Evolutionary conservation across 2,329 filamentous ascomycete species (phyloP), one percentile per base, ranked within the genome.

Genomic region (Seiridium cupressi): DNA sequence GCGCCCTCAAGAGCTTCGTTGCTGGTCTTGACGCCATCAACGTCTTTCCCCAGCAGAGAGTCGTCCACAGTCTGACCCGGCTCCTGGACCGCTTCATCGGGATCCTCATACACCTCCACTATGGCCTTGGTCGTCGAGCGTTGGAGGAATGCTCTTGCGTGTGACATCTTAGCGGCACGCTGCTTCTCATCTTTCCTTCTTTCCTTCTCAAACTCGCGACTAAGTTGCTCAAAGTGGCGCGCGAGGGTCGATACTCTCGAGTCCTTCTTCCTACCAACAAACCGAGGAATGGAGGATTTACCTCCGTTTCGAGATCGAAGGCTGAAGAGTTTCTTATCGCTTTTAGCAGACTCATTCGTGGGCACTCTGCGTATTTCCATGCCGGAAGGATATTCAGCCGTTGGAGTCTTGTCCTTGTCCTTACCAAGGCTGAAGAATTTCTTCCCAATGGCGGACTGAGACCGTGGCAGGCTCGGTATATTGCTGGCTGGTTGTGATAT

Each of bases 171-270:
- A 51, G 91, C 90, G 34, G 92, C 91, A 61, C 92, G 82, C 72
- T 93, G 90, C 68, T 89, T 89, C 65, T 91, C 87, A 73, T 98
- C 94, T 54, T 91, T 89, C 66, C 96, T 85, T 49, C 95, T 86
- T 75, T 99, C 94, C 68, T 94, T 96, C 71, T 97, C 93, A 66
- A 99, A 99, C 70, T 99, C 96, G 32, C 93, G 89, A 67, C 93
- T 97, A 60, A 99, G 82, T 73, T 98, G 93, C 74, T 99, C 96
- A 71, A 99, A 98, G 73, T 98, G 95, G 67, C 92, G 92, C 18
- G 95, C 92, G 55, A 99, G 81, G n/a, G 89, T 93, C 7, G 93
- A 96, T 2, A 99, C 95, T 68, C 90, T 91, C 3, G 91, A 86
- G 57, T 89, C 84, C 65, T 87, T 89, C 66, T 84, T 88, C 70